A percentile compares a stretch with the other conserved stretches of the same genome.
These are phyloP conservation scores for Ailanthus altissimus DNA, from an alignment of 345 rosid species.

Conservation along the genomic window DNA sequence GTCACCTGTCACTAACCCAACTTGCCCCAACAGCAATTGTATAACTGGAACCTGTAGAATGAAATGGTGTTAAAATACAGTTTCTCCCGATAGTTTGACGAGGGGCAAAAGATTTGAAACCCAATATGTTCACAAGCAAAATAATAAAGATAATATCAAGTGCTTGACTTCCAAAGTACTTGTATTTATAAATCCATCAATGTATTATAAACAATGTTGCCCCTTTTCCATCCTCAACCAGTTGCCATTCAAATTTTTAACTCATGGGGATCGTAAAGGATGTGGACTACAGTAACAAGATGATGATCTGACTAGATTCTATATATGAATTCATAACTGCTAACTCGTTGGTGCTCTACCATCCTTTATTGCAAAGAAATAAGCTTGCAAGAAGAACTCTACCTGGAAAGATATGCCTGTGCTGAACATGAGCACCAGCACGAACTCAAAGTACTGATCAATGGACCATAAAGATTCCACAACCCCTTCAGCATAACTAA, in stretches of 20 bases:
- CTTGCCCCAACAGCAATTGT: slow-evolving; percentile 89
- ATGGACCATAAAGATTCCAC: slow-evolving; percentile 98
- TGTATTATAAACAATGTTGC: neutral
- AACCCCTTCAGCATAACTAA: slow-evolving; percentile 90
- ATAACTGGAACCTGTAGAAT: slow-evolving; percentile 87
- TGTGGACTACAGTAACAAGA: neutral
- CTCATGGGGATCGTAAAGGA: neutral
- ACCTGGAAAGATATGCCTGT: slow-evolving; percentile 98
- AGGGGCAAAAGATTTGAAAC: neutral
- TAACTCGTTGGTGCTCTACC: neutral
- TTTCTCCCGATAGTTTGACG: neutral
- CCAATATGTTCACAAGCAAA: neutral
- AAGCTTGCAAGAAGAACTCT: slow-evolving; percentile 25
- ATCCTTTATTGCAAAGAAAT: neutral
- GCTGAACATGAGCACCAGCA: slow-evolving; percentile 97
- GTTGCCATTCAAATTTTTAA: neutral
- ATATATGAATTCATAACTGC: slow-evolving; percentile 1
- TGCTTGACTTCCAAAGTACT: neutral
- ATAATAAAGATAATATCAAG: neutral
- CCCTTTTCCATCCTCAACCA: neutral
- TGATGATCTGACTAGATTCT: neutral
- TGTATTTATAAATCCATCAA: neutral
- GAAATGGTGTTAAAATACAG: neutral
- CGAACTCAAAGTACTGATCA: slow-evolving; percentile 97
- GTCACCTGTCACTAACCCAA: slow-evolving; percentile 83